Conservation (phyloP, 129 eudicot species). For the Smallanthus sonchifolius region DNA sequence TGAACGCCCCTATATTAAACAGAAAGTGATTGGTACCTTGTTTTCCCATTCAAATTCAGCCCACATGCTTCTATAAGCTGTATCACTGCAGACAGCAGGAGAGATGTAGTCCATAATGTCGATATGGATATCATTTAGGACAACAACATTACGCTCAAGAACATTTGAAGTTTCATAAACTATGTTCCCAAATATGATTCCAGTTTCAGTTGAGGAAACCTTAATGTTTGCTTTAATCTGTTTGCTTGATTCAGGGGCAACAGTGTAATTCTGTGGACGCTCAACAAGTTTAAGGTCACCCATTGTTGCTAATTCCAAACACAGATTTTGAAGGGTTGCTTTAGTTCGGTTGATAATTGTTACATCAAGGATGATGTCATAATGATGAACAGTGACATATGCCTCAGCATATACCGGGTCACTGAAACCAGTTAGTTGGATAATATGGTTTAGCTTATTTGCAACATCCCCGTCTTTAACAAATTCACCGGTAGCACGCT, state of each 20-base stretch:
- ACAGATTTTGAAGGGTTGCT: conserved; percentile 83
- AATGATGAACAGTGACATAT: conserved; percentile 87
- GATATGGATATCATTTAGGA: conserved; percentile 86
- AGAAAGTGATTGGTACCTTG: conserved; percentile 49
- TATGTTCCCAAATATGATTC: conserved; percentile 90
- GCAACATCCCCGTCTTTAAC: conserved; percentile 71
- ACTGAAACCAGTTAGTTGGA: conserved; percentile 93
- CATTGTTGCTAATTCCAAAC: conserved; percentile 96
- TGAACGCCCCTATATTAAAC: background rate
- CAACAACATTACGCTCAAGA: conserved; percentile 72
- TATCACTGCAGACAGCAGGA: conserved; percentile 88
- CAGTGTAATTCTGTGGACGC: conserved; percentile 92
- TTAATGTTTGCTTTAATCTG: conserved; percentile 89
- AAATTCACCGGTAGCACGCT: conserved; percentile 93
- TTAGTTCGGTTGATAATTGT: conserved; percentile 87
- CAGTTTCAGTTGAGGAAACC: conserved; percentile 97
- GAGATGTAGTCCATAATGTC: conserved; percentile 95
- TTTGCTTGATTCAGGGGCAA: conserved; percentile 86
- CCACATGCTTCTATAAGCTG: conserved; percentile 93
- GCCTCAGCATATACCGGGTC: conserved; percentile 98
- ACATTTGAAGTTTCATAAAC: conserved; percentile 91
- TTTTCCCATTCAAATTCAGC: conserved; percentile 99
- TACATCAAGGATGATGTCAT: conserved; percentile 89
- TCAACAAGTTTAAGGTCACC: conserved; percentile 99
- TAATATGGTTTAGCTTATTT: conserved; percentile 78